Evolutionary conservation across 2,329 filamentous ascomycete genomes (phyloP).

Genomic region (Apiospora arundinis): DNA sequence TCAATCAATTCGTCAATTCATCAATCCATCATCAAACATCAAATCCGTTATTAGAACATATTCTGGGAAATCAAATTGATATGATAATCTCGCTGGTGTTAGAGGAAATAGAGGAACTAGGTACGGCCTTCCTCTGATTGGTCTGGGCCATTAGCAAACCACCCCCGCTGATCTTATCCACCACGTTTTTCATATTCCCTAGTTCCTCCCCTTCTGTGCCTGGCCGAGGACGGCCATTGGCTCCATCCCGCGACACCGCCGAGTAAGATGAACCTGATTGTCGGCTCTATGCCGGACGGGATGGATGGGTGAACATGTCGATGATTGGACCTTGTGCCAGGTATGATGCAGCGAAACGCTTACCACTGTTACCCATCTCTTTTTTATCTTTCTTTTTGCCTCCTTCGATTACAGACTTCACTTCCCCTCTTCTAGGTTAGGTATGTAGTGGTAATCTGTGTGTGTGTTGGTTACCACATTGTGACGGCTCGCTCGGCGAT

Average conservation of each 20-base stretch:
- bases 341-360: conserved; percentile 12
- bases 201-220: neutral
- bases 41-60: neutral
- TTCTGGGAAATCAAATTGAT: neutral
- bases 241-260: neutral
- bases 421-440: no score
- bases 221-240: neutral
- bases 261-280: neutral
- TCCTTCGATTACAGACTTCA: neutral
- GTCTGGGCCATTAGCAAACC: neutral
- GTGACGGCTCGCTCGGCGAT: conserved; percentile 15
- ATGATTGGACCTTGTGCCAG: neutral
- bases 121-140: neutral
- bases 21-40: neutral
- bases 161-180: neutral
- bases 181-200: neutral
- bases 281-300: neutral
- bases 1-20: neutral
- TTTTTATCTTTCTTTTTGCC: neutral
- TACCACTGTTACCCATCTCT: neutral
- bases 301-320: neutral
- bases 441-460: no score
- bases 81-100: neutral
- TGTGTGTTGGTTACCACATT: neutral
- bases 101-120: neutral